A percentile compares a stretch with the other conserved stretches of the same genome.
These are phyloP conservation scores for Aspergillus aculeatus DNA, from an alignment of 2,329 filamentous ascomycete genomes.

Conservation along the genomic window DNA sequence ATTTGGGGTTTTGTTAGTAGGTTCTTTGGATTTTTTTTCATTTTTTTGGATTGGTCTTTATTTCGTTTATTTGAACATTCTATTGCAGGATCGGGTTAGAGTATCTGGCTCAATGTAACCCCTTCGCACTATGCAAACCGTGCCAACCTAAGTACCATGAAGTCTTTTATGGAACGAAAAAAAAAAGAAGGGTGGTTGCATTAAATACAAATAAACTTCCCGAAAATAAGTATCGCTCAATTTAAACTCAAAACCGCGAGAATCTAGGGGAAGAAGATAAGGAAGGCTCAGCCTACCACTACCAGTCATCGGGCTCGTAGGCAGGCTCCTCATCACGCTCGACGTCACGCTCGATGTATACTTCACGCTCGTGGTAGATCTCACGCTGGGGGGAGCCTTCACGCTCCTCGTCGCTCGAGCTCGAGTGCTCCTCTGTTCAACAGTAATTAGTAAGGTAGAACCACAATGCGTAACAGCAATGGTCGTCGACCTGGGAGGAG, in stretches of 20 bases:
- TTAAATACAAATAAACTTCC: neutral
- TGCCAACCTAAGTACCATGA: neutral
- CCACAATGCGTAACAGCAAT: neutral
- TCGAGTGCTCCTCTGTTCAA: constrained; percentile 8
- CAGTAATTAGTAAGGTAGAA: neutral
- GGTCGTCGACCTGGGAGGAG: neutral
- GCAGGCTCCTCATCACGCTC: constrained; percentile 3
- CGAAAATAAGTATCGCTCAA: neutral
- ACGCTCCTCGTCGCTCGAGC: neutral
- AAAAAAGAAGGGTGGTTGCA: neutral
- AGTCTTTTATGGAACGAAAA: neutral
- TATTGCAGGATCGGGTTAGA: neutral
- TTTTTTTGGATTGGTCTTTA: neutral
- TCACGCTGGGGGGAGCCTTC: neutral
- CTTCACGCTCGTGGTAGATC: neutral
- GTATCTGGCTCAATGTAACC: neutral
- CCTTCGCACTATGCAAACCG: neutral
- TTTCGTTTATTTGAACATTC: neutral
- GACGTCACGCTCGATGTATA: neutral
- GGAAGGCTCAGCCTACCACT: neutral
- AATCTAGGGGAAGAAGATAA: neutral
- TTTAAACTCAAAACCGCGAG: neutral
- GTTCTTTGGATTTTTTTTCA: too few relatives aligned
- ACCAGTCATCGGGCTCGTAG: constrained; percentile 2
- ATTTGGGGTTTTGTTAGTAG: too few relatives aligned